A percentile compares a stretch with the other conserved stretches of the same genome.
Evolutionary conservation across 129 eudicot species (phyloP).

Genomic region (Pulicaria dysenterica): DNA sequence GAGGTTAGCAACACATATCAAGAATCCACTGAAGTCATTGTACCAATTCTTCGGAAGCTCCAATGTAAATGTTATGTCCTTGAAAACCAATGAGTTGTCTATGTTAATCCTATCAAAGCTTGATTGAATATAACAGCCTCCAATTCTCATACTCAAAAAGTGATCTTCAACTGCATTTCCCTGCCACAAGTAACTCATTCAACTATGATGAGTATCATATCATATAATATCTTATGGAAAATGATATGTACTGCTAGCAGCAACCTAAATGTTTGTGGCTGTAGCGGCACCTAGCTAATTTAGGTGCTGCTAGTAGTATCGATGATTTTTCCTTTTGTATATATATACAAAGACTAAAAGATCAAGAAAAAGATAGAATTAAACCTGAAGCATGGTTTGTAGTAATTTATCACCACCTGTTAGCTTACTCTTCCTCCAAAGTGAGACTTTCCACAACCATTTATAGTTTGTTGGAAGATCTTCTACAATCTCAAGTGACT

Average conservation of each 20-base stretch:
- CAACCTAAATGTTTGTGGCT: no score
- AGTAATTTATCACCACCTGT: neutral
- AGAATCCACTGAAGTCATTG: conserved; percentile 8
- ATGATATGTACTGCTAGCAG: no score
- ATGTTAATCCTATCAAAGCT: no score
- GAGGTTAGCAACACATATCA: neutral
- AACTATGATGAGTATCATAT: neutral
- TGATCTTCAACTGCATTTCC: neutral
- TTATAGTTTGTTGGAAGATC: conserved; percentile 6
- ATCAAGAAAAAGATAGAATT: neutral
- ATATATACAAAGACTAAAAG: neutral
- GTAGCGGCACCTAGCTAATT: no score
- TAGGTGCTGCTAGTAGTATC: no score
- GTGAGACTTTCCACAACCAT: conserved; percentile 25
- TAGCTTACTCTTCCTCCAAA: neutral
- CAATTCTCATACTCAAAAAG: neutral
- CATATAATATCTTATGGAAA: no score
- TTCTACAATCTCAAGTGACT: neutral
- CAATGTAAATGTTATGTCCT: neutral
- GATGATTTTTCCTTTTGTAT: no score
- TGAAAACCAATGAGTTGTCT: no score
- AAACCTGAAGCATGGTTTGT: conserved; percentile 22
- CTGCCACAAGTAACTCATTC: neutral
- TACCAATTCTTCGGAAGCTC: conserved; percentile 14
- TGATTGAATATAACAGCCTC: neutral